Conservation (phyloP, 2,329 filamentous ascomycete species). For the Aspergillus fructus region DNA sequence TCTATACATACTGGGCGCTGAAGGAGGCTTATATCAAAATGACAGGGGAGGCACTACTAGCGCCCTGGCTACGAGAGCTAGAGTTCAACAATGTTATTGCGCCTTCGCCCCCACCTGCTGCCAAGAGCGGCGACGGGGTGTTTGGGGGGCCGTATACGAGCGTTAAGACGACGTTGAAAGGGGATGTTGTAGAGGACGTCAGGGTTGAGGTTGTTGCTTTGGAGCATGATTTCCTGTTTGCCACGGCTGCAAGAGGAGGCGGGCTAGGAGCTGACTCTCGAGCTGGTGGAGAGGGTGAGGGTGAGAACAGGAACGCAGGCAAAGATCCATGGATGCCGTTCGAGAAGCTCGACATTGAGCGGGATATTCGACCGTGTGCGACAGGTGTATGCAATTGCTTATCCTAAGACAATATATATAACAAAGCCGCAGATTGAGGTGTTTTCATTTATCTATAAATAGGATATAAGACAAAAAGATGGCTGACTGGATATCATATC, state of each 20-base stretch:
- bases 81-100: conserved; percentile 61
- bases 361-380: conserved; percentile 45
- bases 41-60: conserved; percentile 62
- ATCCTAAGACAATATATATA: not conserved
- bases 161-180: conserved; percentile 52
- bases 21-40: conserved; percentile 69
- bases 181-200: conserved; percentile 50
- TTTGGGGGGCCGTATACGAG: conserved; percentile 41
- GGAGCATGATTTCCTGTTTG: conserved; percentile 59
- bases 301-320: no score
- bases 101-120: conserved; percentile 51
- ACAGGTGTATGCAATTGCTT: conserved; percentile 38
- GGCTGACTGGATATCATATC: conserved; percentile 6
- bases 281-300: not conserved
- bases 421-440: not conserved
- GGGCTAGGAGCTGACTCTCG: conserved; percentile 32
- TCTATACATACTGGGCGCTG: conserved; percentile 65
- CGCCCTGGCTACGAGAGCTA: conserved; percentile 59
- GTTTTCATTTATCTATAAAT: not conserved
- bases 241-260: conserved; percentile 51
- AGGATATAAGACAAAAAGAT: conserved; percentile 5
- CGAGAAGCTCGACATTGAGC: conserved; percentile 47
- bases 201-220: conserved; percentile 59
- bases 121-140: conserved; percentile 11
- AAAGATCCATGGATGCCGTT: conserved; percentile 41